phyloP scores from a whole-genome alignment of 129 eudicot genomes.

The Escallonia rubra region DNA sequence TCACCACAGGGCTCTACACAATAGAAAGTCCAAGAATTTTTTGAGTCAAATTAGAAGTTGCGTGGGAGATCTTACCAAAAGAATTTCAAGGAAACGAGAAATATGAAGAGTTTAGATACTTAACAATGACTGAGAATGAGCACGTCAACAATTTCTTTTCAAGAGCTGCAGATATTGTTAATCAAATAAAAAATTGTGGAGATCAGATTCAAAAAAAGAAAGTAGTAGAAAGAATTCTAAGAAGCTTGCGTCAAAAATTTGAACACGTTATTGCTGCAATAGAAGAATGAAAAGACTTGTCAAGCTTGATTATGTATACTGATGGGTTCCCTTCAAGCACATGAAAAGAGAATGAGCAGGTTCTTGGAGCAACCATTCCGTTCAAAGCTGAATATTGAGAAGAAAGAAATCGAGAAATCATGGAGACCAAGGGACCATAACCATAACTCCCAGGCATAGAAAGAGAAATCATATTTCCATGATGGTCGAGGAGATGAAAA shows the following conservation, averaged over 20 bases:
- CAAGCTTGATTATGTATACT: not conserved
- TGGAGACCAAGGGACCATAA: not conserved
- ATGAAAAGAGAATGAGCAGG: not conserved
- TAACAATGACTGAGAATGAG: not conserved
- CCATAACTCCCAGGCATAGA: not conserved
- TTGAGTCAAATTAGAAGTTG: too few species aligned
- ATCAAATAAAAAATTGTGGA: slow-evolving; percentile 7
- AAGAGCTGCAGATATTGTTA: not conserved
- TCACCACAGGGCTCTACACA: too few species aligned
- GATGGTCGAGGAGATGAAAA: not conserved
- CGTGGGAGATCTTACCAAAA: too few species aligned
- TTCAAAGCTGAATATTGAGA: slow-evolving; percentile 1
- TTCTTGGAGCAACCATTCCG: not conserved
- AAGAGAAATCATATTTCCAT: too few species aligned
- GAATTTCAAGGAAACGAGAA: too few species aligned
- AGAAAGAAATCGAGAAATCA: not conserved
- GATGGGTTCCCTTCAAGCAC: not conserved
- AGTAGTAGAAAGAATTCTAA: not conserved
- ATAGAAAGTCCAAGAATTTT: too few species aligned
- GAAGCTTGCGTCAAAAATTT: not conserved
- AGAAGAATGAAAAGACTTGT: slow-evolving; percentile 9
- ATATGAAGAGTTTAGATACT: too few species aligned
- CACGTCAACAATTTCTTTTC: not conserved
- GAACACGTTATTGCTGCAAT: slow-evolving; percentile 5
- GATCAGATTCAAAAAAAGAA: not conserved